Percentiles rank a stretch among this genome's conserved stretches.
These are phyloP conservation scores for Aphanomyces cochlioides DNA, from an alignment of 352 stramenopile genomes.

Conservation along the genomic window DNA sequence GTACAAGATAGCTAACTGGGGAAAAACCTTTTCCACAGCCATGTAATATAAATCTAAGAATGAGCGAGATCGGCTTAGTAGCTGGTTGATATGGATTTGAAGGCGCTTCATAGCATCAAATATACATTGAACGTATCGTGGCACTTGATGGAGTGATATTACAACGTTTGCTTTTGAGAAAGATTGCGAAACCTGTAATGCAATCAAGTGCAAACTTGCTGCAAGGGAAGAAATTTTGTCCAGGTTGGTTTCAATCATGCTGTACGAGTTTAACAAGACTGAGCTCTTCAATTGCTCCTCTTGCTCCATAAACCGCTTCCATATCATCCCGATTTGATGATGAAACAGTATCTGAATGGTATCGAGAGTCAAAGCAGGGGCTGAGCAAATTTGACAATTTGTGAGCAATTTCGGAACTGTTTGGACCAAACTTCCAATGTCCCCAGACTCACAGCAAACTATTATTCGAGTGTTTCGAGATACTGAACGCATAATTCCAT, in stretches of 20 bases:
- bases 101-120: conserved; percentile 14
- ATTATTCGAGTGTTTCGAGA: conserved; percentile 15
- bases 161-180: neutral
- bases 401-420: conserved; percentile 14
- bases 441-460: neutral
- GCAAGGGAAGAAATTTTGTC: neutral
- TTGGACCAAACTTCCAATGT: conserved; percentile 3
- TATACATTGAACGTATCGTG: neutral
- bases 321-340: neutral
- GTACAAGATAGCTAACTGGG: neutral
- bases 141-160: conserved; percentile 1
- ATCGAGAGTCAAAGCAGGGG: neutral
- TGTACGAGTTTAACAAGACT: conserved; percentile 1
- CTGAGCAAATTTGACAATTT: neutral
- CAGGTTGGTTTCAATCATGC: neutral
- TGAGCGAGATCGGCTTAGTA: conserved; percentile 2
- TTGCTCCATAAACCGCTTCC: conserved; percentile 6
- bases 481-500: conserved; percentile 15
- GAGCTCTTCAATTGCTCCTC: neutral
- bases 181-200: neutral
- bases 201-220: neutral
- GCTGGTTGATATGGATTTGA: conserved; percentile 1
- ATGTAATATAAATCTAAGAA: conserved; percentile 9
- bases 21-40: neutral
- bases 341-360: neutral